A percentile compares a stretch with the other conserved stretches of the same genome.
Conservation (phyloP, 1,284 basidiomycete genomes). For the Athelia psychrophila region DNA sequence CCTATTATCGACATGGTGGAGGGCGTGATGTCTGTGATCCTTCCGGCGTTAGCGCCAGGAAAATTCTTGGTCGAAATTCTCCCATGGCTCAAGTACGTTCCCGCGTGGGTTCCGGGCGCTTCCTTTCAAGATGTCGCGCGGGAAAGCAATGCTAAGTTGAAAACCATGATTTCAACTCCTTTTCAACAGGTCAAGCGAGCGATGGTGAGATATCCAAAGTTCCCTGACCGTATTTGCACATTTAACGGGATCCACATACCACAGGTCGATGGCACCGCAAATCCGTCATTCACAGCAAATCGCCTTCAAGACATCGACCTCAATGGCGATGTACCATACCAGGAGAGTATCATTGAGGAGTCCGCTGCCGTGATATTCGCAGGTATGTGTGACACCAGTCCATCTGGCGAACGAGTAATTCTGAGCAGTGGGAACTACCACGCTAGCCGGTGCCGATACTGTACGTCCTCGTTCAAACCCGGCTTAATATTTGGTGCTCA, state of each 20-base stretch:
- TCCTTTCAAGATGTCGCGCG: conserved; percentile 24
- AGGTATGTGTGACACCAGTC: no score
- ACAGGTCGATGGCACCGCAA: neutral
- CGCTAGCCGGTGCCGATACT: conserved; percentile 29
- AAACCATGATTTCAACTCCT: conserved; percentile 11
- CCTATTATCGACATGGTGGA: conserved; percentile 23
- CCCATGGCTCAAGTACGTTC: neutral
- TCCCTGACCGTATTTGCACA: no score
- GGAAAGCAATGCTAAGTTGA: conserved; percentile 11
- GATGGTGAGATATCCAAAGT: no score
- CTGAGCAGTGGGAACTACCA: neutral
- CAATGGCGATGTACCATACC: neutral
- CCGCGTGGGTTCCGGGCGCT: conserved; percentile 29
- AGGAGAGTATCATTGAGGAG: neutral
- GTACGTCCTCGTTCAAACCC: conserved; percentile 10
- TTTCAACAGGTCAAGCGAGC: conserved; percentile 13
- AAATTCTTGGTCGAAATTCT: conserved; percentile 25
- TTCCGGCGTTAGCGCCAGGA: conserved; percentile 22
- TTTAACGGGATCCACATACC: no score
- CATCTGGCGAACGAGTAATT: neutral
- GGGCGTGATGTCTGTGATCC: conserved; percentile 19
- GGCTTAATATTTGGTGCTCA: neutral
- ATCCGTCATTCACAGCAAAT: neutral
- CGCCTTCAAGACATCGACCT: neutral
- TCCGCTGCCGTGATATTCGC: neutral